Base-by-base conservation (phyloP, 2,329 filamentous ascomycete genomes). In the Arthrobotrys conoides region DNA sequence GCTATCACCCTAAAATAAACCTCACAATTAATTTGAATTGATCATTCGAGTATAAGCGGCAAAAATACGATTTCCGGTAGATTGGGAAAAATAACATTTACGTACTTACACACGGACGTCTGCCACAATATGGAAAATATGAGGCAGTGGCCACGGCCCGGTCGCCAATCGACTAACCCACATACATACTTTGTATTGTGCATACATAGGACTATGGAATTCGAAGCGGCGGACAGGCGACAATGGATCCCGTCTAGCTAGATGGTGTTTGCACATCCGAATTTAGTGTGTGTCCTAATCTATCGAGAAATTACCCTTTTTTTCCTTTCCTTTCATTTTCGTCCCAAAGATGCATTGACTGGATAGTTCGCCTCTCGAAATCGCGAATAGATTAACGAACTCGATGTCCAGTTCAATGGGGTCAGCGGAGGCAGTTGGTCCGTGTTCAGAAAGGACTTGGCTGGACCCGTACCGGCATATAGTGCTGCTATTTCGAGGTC, bases 281-380 rank as follows among this genome's bases (percentile, higher is more conserved):
- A 10, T 44, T 33, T 36, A 36, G 49, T 69, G 65, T 69, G 49
- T 30, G 12, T 59, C 65, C 22, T 27, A 69, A 69, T 69, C n/a
- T 69, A 69, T 69, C 48, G 48, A 57, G 16, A 36, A 55, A 9
- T 5, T 18, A 41, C 24, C 38, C n/a, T n/a, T n/a, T n/a, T n/a
- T n/a, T n/a, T n/a, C n/a, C n/a, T n/a, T n/a, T n/a, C 8, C 16
- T 55, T 41, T 67, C 14, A 20, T 51, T 51, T 51, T 65, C 44
- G 9, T 65, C 44, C 61, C 22, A 65, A 46, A 10, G 30, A 55
- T 22, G 51, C 51, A 59, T 59, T 36, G 53, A 38, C 53, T 30
- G n/a, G n/a, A n/a, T n/a, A 38, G n/a, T 59, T 59, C 53, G 53
- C 30, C 53, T 59, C 30, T 55, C 30, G 27, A 59, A n/a, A 59